Percentiles rank a stretch among this genome's conserved stretches.
phyloP scores from a whole-genome alignment of 176 grass and related monocot genomes.

The Musa itinerans region DNA sequence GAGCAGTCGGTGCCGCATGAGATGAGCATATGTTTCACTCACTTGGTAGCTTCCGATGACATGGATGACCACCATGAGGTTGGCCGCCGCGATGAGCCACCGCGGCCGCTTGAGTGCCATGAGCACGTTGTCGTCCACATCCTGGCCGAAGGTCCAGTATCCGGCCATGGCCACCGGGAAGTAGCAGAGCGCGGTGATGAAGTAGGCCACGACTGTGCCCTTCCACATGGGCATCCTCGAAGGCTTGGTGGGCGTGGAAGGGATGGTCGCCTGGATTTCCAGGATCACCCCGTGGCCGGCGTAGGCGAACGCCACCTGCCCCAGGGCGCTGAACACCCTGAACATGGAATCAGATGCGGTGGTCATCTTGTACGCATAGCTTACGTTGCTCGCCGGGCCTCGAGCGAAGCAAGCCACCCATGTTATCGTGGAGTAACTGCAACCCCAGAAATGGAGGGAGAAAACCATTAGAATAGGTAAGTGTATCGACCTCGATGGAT shows the following conservation, averaged over 20 bases:
- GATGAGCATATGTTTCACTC: background rate
- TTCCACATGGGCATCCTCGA: conserved; percentile 28
- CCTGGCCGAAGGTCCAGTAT: conserved; percentile 45
- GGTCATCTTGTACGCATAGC: conserved; percentile 30
- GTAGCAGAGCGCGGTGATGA: conserved; percentile 56
- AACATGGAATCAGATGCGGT: conserved; percentile 29
- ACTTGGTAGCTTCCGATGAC: conserved; percentile 24
- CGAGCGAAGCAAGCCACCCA: conserved; percentile 45
- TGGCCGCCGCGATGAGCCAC: conserved; percentile 5
- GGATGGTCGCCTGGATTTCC: conserved; percentile 60
- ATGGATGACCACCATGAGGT: conserved; percentile 6
- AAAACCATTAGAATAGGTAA: too few relatives aligned
- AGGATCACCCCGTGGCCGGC: conserved; percentile 56
- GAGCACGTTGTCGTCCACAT: conserved; percentile 13
- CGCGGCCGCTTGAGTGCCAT: conserved; percentile 3
- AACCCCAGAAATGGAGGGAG: too few relatives aligned
- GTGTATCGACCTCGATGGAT: too few relatives aligned
- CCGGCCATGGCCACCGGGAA: conserved; percentile 58
- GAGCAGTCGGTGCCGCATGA: too few relatives aligned
- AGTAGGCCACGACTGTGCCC: conserved; percentile 56
- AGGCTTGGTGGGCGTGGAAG: conserved; percentile 9
- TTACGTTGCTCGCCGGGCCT: conserved; percentile 30
- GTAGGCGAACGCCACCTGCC: conserved; percentile 66
- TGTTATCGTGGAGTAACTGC: conserved; percentile 47
- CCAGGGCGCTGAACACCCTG: conserved; percentile 58